These are phyloP conservation scores for Candida patagonica DNA, from an alignment of 805 yeast species.

Conservation along the genomic window DNA sequence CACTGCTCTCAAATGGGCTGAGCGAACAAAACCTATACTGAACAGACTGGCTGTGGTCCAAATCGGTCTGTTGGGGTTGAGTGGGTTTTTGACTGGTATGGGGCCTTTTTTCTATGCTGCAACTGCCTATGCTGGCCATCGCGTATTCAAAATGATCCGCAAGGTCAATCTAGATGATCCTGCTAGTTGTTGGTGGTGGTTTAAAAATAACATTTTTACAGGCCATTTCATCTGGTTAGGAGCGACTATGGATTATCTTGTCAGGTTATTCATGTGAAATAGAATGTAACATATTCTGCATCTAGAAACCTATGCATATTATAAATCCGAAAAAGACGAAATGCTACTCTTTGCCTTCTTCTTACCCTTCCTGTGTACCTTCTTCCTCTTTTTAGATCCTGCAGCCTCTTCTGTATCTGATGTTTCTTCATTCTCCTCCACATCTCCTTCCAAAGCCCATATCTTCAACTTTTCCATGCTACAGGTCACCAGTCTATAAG, in stretches of 20 bases:
- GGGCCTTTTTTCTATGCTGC: slow-evolving; percentile 77
- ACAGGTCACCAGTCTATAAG: slow-evolving; percentile 69
- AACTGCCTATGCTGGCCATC: slow-evolving; percentile 55
- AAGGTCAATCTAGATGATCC: slow-evolving; percentile 76
- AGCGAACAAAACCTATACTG: slow-evolving; percentile 59
- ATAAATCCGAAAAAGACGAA: slow-evolving; percentile 16
- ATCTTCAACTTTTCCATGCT: slow-evolving; percentile 76
- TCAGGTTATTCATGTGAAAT: background rate
- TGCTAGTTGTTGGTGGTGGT: slow-evolving; percentile 71
- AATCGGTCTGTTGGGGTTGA: slow-evolving; percentile 48
- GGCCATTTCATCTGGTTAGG: slow-evolving; percentile 31
- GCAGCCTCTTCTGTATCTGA: background rate
- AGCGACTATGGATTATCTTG: slow-evolving; percentile 30
- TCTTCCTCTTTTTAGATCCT: background rate
- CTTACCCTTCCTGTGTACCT: slow-evolving; percentile 10
- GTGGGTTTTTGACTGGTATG: slow-evolving; percentile 70
- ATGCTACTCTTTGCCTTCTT: slow-evolving; percentile 14
- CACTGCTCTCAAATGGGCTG: slow-evolving; percentile 94
- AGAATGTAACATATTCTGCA: background rate
- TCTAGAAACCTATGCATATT: background rate
- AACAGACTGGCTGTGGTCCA: slow-evolving; percentile 60
- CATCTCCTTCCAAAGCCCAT: slow-evolving; percentile 42
- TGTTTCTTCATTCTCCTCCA: slow-evolving; percentile 11
- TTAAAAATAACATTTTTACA: slow-evolving; percentile 66
- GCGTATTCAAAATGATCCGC: slow-evolving; percentile 59